phyloP scores from a whole-genome alignment of 345 rosid species.

The Cardamine chenopodiifolia region DNA sequence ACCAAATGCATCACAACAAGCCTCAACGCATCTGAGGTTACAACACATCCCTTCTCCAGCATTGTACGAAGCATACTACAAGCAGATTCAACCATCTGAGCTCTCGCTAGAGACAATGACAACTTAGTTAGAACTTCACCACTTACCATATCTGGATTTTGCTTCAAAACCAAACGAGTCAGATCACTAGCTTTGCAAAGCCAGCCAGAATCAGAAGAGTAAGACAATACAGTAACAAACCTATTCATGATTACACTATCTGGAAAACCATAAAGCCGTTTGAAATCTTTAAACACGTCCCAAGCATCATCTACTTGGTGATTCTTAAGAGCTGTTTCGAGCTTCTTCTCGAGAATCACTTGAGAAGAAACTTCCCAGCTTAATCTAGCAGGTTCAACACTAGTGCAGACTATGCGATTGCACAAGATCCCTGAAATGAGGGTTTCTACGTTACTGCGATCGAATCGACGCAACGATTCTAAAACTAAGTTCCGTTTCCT shows the following conservation, averaged over 20 bases:
- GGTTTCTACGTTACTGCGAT: constrained; percentile 7
- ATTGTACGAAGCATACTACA: constrained; percentile 59
- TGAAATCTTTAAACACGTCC: constrained; percentile 62
- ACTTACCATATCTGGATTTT: constrained; percentile 47
- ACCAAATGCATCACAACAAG: constrained; percentile 73
- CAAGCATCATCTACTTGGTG: constrained; percentile 64
- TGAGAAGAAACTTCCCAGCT: constrained; percentile 58
- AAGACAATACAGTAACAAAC: constrained; percentile 60
- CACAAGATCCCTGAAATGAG: not conserved
- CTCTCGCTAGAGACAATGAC: constrained; percentile 68
- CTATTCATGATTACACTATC: constrained; percentile 42
- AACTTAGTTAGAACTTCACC: constrained; percentile 54
- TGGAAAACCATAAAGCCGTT: constrained; percentile 65
- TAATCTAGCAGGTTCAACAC: constrained; percentile 39
- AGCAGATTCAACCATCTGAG: constrained; percentile 61
- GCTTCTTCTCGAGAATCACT: constrained; percentile 56
- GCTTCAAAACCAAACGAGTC: constrained; percentile 48
- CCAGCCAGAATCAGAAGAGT: constrained; percentile 64
- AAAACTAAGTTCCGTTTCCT: constrained; percentile 9
- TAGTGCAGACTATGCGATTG: constrained; percentile 13
- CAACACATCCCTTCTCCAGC: constrained; percentile 52
- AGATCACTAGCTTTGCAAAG: constrained; percentile 59
- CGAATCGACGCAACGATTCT: constrained; percentile 22
- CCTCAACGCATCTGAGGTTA: constrained; percentile 44
- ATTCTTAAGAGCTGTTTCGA: constrained; percentile 57